Base-by-base conservation (phyloP, 805 yeast genomes). In the Millerago galiae region DNA sequence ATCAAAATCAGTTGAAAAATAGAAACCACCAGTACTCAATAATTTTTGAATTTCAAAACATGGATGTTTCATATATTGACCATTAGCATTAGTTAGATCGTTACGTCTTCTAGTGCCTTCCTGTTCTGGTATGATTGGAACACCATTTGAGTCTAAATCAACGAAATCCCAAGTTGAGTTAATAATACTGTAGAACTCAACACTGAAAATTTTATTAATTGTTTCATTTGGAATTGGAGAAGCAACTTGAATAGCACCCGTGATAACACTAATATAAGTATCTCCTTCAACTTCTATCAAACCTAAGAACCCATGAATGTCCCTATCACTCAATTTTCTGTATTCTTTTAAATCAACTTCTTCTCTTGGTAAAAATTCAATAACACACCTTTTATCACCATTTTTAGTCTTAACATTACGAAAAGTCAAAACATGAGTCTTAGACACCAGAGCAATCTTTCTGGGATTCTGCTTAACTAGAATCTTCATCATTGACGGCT, bases 1-100 rank as follows among this genome's bases (percentile, higher is more conserved):
- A 62, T 93, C 99, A 61, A 89, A 93, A 63, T 89, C 91, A 5
- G 88, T 81, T 42, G 96, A 86, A 65, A 83, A 93, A 63, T 86
- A 91, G 59, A 93, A 93, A 1, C 95, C 86, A 3, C 98, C 97
- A 57, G 84, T 85, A 18, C 82, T 72, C 39, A 93, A 66, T 35
- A 93, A 67, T 61, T 87, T 89, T 51, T 81, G 76, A 46, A 93
- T 60, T 41, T 83, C 93, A 36, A 70, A 72, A 56, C 98, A 89
- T 0, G 98, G 98, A 55, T 91, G 61, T 27, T 43, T 54, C 8
- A 31, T 26, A 27, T 40, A 45, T 9, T 49, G 46, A 4, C 44
- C 42, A 14, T 40, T 31, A 7, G 45, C 29, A 17, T 26, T 18
- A 17, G 53, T 46, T 25, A 49, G 46, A 3, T 35, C 17, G 6